Percentiles rank a stretch among this genome's conserved stretches.
Conservation (phyloP, 23 red algal genomes). For the Gracilaria domingensis region DNA sequence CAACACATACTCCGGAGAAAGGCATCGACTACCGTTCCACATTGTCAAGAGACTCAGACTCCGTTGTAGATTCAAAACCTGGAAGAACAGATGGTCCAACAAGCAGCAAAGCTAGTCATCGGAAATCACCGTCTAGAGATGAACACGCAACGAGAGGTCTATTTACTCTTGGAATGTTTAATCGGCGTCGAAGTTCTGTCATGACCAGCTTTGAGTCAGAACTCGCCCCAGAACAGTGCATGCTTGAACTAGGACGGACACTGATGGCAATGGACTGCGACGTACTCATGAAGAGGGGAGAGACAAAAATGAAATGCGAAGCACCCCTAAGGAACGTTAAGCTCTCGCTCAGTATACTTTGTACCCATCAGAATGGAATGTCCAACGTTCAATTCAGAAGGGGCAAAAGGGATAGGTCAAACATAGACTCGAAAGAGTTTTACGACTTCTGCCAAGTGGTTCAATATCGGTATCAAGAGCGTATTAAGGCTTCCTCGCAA, state of each 20-base stretch:
- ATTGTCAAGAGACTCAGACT: conserved; percentile 41
- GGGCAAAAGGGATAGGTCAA: conserved; percentile 57
- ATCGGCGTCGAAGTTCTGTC: conserved; percentile 51
- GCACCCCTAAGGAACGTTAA: conserved; percentile 61
- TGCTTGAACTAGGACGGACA: conserved; percentile 62
- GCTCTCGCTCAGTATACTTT: conserved; percentile 57
- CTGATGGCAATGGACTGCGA: conserved; percentile 67
- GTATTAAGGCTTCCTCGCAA: conserved; percentile 8
- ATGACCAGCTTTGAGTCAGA: conserved; percentile 73
- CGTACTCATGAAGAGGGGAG: conserved; percentile 79
- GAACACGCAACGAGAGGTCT: conserved; percentile 61
- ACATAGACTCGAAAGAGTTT: conserved; percentile 66
- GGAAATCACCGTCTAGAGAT: conserved; percentile 64
- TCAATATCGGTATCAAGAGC: conserved; percentile 46
- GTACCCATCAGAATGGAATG: conserved; percentile 49
- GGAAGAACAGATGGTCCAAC: conserved; percentile 32
- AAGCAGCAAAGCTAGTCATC: conserved; percentile 11
- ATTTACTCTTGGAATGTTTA: conserved; percentile 66
- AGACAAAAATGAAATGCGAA: conserved; percentile 72
- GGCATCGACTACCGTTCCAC: conserved; percentile 43
- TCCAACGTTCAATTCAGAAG: conserved; percentile 64
- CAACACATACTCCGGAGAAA: conserved; percentile 36
- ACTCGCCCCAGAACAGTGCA: conserved; percentile 60
- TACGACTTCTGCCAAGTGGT: conserved; percentile 69
- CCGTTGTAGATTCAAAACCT: conserved; percentile 6